phyloP scores from a whole-genome alignment of 495 filamentous ascomycete species.

The Glonium stellatum region DNA sequence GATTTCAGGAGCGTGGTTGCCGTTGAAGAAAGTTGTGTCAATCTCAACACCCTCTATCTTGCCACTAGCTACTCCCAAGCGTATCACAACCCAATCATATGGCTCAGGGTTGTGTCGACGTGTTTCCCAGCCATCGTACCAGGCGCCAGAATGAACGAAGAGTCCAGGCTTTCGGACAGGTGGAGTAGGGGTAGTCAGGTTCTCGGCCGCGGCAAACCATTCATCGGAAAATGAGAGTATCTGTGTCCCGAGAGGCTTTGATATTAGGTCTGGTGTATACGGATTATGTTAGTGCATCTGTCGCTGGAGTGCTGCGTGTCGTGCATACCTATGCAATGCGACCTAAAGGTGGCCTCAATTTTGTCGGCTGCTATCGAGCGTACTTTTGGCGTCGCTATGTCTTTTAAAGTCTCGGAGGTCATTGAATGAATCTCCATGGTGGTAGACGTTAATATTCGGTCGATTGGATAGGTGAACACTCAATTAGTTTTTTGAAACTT shows the following conservation, averaged over 20 bases:
- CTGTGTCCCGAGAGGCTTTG: slow-evolving; percentile 61
- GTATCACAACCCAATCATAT: slow-evolving; percentile 80
- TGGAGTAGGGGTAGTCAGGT: slow-evolving; percentile 67
- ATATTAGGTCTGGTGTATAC: slow-evolving; percentile 60
- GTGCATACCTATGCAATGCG: slow-evolving; percentile 55
- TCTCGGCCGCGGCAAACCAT: slow-evolving; percentile 79
- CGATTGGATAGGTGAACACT: background rate
- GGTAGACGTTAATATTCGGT: background rate
- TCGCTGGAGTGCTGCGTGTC: background rate
- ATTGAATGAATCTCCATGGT: slow-evolving; percentile 31
- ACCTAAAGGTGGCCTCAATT: slow-evolving; percentile 67
- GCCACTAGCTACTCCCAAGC: slow-evolving; percentile 71
- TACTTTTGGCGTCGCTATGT: slow-evolving; percentile 13
- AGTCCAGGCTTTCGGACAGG: slow-evolving; percentile 73
- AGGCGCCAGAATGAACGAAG: slow-evolving; percentile 79
- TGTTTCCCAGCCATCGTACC: slow-evolving; percentile 97
- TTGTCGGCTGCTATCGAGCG: slow-evolving; percentile 35
- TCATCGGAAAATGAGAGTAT: slow-evolving; percentile 76
- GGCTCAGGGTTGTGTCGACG: slow-evolving; percentile 72
- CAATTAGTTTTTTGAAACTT: background rate
- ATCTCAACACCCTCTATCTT: slow-evolving; percentile 73
- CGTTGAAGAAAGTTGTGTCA: slow-evolving; percentile 79
- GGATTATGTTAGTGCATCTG: background rate
- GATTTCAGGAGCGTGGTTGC: slow-evolving; percentile 80
- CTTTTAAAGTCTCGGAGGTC: slow-evolving; percentile 22